Evolutionary conservation across 495 filamentous ascomycete species (phyloP), one percentile per base, ranked within the genome.

Genomic region (Neurospora sp.): DNA sequence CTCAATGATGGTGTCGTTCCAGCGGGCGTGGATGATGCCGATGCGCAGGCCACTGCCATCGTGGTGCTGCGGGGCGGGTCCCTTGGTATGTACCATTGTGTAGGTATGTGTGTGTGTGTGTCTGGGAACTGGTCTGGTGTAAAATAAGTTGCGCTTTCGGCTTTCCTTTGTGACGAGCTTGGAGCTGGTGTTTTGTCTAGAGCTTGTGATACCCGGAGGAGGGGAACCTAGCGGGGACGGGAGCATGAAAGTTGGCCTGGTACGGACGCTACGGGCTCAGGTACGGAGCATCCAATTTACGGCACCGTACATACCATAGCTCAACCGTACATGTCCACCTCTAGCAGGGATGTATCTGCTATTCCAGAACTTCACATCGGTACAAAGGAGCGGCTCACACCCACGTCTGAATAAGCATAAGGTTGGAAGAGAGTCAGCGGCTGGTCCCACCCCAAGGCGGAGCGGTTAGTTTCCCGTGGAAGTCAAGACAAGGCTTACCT

Each of bases 1-100:
- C 39, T 91, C 89, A 81, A 98, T 95, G 78, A 88, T 84, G 40
- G 76, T 82, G 69, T 86, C 89, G 83, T 98, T 99, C 96, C 96
- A 99, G 74, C 96, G 90, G 35, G 94, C 96, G 82, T 98, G 96
- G 40, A 99, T 89, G 78, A 99, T 97, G 71, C 91, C 94, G 78
- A 99, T 91, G 75, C 96, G 93, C 74, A 99, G 88, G 74, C 85
- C 87, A 77, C 91, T 92, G 78, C 96, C 96, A 82, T 88, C 82
- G 81, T 84, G 83, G 77, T 79, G 75, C 76, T 85, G 81, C 46
- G 82, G 83, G 68, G 78, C 76, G 6, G 83, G 84, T 69, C 84
- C 83, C 74, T 87, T 86, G 78, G 80, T 78, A 31, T 85, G 82
- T 79, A 82, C 80, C 14, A 46, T 78, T 44, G 35, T 41, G 61